These are phyloP conservation scores for Aspergillus fumigatiaffinis DNA, from an alignment of 2,329 filamentous ascomycete genomes.

Conservation along the genomic window DNA sequence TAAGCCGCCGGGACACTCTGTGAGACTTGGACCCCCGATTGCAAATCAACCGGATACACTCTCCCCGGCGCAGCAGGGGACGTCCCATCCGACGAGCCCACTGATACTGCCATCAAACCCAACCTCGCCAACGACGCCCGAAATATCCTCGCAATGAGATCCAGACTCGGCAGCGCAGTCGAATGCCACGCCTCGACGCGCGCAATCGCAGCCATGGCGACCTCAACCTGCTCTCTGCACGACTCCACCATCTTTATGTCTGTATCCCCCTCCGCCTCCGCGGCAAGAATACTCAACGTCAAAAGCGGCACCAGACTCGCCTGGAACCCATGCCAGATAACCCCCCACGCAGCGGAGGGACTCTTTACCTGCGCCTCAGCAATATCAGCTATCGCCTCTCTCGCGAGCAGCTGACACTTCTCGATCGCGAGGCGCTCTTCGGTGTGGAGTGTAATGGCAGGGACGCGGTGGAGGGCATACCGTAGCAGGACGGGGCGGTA, in stretches of 20 bases:
- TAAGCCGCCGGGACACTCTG: background rate
- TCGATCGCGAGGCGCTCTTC: slow-evolving; percentile 64
- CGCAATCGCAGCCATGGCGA: background rate
- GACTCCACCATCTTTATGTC: background rate
- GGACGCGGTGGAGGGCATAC: slow-evolving; percentile 50
- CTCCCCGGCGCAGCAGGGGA: background rate
- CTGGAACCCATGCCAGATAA: slow-evolving; percentile 74
- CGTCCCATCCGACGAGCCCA: background rate
- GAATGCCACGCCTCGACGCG: background rate
- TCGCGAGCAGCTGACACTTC: slow-evolving; percentile 65
- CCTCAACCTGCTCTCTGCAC: background rate
- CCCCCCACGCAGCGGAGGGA: slow-evolving; percentile 73
- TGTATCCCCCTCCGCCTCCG: background rate
- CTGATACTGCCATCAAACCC: too few species aligned
- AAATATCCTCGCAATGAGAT: background rate
- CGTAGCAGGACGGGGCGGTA: slow-evolving; percentile 67
- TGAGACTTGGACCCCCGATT: background rate
- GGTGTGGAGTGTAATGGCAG: slow-evolving; percentile 46
- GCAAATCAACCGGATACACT: background rate
- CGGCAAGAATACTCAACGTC: background rate
- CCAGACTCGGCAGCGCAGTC: background rate
- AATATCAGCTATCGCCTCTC: slow-evolving; percentile 67
- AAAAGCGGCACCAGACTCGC: slow-evolving; percentile 68
- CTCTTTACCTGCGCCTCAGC: slow-evolving; percentile 63
- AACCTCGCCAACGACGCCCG: background rate